These are phyloP conservation scores for Crepidotus variabilis DNA, from an alignment of 768 basidiomycete species.

Conservation along the genomic window DNA sequence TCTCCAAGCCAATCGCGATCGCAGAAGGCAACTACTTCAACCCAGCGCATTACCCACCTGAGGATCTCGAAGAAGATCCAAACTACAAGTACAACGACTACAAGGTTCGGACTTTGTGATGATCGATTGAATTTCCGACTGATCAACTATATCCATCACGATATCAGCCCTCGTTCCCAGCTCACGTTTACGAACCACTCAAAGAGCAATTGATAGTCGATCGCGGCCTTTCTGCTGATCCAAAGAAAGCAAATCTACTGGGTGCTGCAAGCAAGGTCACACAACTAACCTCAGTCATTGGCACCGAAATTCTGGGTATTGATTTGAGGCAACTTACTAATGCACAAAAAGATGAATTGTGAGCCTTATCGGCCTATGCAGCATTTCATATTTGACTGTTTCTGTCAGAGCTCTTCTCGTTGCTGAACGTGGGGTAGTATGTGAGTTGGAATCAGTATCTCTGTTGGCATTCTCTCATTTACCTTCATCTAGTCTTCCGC, in stretches of 20 bases:
- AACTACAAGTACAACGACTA: slow-evolving; percentile 53
- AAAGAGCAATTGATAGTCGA: slow-evolving; percentile 56
- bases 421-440: slow-evolving; percentile 75
- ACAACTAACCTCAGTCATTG: slow-evolving; percentile 68
- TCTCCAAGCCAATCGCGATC: slow-evolving; percentile 11
- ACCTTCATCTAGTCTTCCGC: slow-evolving; percentile 52
- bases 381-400: slow-evolving; percentile 7
- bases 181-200: slow-evolving; percentile 62
- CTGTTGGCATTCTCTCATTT: not conserved
- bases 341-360: slow-evolving; percentile 79
- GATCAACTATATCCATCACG: not conserved
- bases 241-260: slow-evolving; percentile 61
- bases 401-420: slow-evolving; percentile 60
- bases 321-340: slow-evolving; percentile 67
- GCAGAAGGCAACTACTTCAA: slow-evolving; percentile 38
- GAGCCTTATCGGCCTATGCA: slow-evolving; percentile 16
- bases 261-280: slow-evolving; percentile 62
- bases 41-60: slow-evolving; percentile 65
- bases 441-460: slow-evolving; percentile 38
- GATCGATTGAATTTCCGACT: not conserved
- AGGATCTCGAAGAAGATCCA: slow-evolving; percentile 45
- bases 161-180: slow-evolving; percentile 59
- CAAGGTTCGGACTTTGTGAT: slow-evolving; percentile 39
- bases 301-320: slow-evolving; percentile 70
- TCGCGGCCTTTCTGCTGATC: slow-evolving; percentile 65